A percentile compares a stretch with the other conserved stretches of the same genome.
Conservation (phyloP, 108 stramenopile genomes). For the Skeletonema potamos region DNA sequence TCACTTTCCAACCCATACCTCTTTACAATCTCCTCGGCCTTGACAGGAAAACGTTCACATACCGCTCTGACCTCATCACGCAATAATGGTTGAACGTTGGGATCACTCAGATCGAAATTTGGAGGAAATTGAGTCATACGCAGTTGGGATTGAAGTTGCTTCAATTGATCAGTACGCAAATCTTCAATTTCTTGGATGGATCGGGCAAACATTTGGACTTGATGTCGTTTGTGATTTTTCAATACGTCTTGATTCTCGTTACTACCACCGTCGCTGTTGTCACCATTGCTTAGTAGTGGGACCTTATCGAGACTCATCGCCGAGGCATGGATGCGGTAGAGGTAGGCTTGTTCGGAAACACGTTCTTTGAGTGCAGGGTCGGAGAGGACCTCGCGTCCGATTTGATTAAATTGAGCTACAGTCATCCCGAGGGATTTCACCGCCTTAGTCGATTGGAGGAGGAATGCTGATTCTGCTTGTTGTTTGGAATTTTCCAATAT, state of each 20-base stretch:
- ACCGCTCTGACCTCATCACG: slow-evolving; percentile 56
- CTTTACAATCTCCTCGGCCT: slow-evolving; percentile 74
- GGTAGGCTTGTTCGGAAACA: slow-evolving; percentile 77
- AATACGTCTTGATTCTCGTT: slow-evolving; percentile 47
- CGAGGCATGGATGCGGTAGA: slow-evolving; percentile 65
- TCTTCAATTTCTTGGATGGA: slow-evolving; percentile 67
- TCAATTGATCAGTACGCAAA: slow-evolving; percentile 57
- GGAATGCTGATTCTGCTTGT: slow-evolving; percentile 43
- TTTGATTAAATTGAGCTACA: slow-evolving; percentile 68
- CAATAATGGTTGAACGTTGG: slow-evolving; percentile 56
- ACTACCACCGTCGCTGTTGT: background rate
- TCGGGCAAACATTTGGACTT: slow-evolving; percentile 62
- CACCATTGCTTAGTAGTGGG: slow-evolving; percentile 25
- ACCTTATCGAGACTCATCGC: slow-evolving; percentile 58
- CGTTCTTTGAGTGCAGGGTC: slow-evolving; percentile 55
- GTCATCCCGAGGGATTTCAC: slow-evolving; percentile 64
- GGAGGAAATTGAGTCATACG: slow-evolving; percentile 57
- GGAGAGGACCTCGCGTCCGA: slow-evolving; percentile 52
- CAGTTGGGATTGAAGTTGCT: slow-evolving; percentile 42
- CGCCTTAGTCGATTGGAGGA: slow-evolving; percentile 47
- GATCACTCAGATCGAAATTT: slow-evolving; percentile 60
- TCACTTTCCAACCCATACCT: slow-evolving; percentile 65
- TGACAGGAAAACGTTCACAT: slow-evolving; percentile 56
- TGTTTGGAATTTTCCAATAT: slow-evolving; percentile 10
- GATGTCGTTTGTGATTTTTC: slow-evolving; percentile 40